Evolutionary conservation across 2,329 filamentous ascomycete genomes (phyloP).

Genomic region (Phaeosphaeria sp.): DNA sequence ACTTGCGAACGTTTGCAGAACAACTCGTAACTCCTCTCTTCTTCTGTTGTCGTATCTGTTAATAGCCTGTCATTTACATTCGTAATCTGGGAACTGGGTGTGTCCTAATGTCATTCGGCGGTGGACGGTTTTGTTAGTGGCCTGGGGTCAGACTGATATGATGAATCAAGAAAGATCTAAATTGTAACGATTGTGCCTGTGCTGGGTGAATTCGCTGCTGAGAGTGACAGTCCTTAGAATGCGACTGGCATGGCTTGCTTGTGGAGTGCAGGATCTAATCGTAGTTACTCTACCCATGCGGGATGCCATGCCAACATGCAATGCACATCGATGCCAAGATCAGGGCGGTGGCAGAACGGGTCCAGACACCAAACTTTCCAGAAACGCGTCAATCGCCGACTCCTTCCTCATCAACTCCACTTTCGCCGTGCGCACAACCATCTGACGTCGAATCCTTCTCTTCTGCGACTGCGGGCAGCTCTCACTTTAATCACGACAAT

Average conservation of each 20-base stretch:
- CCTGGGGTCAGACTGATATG: slow-evolving; percentile 25
- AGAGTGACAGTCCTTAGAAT: neutral
- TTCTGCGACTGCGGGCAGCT: slow-evolving; percentile 39
- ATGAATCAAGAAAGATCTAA: slow-evolving; percentile 31
- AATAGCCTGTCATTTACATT: slow-evolving; percentile 9
- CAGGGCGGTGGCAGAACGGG: neutral
- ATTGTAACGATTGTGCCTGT: slow-evolving; percentile 16
- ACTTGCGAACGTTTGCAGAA: slow-evolving; percentile 10
- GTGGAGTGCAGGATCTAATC: slow-evolving; percentile 5
- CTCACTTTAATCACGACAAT: slow-evolving; percentile 16
- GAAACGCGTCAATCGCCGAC: slow-evolving; percentile 31
- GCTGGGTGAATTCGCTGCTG: slow-evolving; percentile 8
- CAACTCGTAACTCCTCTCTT: slow-evolving; percentile 12
- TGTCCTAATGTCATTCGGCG: slow-evolving; percentile 20
- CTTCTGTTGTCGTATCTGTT: slow-evolving; percentile 9
- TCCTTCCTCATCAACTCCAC: slow-evolving; percentile 19
- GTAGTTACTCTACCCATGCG: neutral
- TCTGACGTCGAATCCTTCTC: slow-evolving; percentile 10
- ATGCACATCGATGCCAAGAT: slow-evolving; percentile 25
- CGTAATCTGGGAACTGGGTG: slow-evolving; percentile 12
- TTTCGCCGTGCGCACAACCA: slow-evolving; percentile 15
- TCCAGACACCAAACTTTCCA: slow-evolving; percentile 3
- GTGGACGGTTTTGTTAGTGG: slow-evolving; percentile 15
- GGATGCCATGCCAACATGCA: neutral
- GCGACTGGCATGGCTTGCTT: neutral